A percentile compares a stretch with the other conserved stretches of the same genome.
These are phyloP conservation scores for Arxiozyma telluris DNA, from an alignment of 1,139 yeast genomes.

Conservation along the genomic window DNA sequence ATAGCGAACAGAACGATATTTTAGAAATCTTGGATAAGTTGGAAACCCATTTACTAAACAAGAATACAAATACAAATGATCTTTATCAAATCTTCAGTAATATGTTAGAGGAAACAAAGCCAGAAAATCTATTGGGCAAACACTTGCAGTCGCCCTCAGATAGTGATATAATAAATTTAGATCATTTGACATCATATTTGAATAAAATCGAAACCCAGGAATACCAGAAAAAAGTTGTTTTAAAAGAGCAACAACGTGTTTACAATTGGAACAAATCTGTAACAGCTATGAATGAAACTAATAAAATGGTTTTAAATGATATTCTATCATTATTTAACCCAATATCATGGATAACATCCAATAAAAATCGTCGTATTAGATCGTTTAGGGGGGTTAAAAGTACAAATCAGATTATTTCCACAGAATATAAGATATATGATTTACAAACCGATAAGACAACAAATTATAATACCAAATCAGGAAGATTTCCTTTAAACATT, in stretches of 20 bases:
- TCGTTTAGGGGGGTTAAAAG: not conserved
- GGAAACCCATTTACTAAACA: slow-evolving; percentile 1
- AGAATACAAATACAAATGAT: slow-evolving; percentile 5
- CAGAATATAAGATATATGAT: not conserved
- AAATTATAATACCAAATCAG: not conserved
- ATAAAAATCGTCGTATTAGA: not conserved
- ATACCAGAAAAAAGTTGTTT: slow-evolving; percentile 11
- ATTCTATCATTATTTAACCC: not conserved
- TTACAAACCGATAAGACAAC: not conserved
- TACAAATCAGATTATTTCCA: not conserved
- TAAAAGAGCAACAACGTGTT: slow-evolving; percentile 12
- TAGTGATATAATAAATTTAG: not conserved
- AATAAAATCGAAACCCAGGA: slow-evolving; percentile 15
- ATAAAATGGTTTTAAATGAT: not conserved
- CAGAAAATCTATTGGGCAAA: not conserved
- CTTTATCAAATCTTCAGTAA: slow-evolving; percentile 9
- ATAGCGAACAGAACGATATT: not conserved
- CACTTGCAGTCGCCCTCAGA: not conserved
- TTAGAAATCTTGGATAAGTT: not conserved
- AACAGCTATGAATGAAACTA: not conserved
- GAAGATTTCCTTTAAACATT: slow-evolving; percentile 1
- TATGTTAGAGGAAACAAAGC: slow-evolving; percentile 6
- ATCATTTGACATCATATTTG: slow-evolving; percentile 9
- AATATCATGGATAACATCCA: not conserved
- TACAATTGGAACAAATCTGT: slow-evolving; percentile 17